phyloP scores from a whole-genome alignment of 352 stramenopile species.

The Phytopythium ostracodes region DNA sequence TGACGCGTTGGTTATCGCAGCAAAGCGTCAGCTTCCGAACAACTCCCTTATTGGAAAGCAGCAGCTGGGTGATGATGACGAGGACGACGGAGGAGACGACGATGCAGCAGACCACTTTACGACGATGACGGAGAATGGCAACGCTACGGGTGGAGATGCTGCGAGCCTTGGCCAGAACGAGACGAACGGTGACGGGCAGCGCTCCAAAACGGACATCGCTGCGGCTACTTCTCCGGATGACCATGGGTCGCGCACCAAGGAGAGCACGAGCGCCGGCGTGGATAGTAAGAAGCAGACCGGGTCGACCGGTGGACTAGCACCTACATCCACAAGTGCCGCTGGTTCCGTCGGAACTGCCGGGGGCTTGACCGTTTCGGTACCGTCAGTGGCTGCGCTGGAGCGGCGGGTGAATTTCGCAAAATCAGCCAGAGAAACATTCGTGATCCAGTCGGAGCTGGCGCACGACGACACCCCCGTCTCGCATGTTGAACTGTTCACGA shows the following conservation, averaged over 20 bases:
- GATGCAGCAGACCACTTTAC: conserved; percentile 24
- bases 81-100: conserved; percentile 22
- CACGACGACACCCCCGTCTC: conserved; percentile 46
- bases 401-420: conserved; percentile 2
- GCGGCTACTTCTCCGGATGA: not conserved
- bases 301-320: not conserved
- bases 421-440: conserved; percentile 19
- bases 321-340: conserved; percentile 8
- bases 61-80: conserved; percentile 28
- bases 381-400: conserved; percentile 1
- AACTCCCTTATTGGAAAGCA: conserved; percentile 66
- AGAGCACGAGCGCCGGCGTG: not conserved
- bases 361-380: conserved; percentile 9
- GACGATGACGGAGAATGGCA: conserved; percentile 2
- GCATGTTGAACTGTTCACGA: conserved; percentile 61
- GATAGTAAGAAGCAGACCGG: not conserved
- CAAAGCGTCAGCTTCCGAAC: conserved; percentile 76
- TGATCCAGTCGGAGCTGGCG: conserved; percentile 65
- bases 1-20: conserved; percentile 63
- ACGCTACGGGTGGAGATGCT: not conserved
- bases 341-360: conserved; percentile 14
- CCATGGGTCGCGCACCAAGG: not conserved
- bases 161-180: not conserved
- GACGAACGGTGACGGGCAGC: not conserved
- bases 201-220: not conserved